Conservation (phyloP, 306 rosid genomes). For the Canavalia ensiformis region DNA sequence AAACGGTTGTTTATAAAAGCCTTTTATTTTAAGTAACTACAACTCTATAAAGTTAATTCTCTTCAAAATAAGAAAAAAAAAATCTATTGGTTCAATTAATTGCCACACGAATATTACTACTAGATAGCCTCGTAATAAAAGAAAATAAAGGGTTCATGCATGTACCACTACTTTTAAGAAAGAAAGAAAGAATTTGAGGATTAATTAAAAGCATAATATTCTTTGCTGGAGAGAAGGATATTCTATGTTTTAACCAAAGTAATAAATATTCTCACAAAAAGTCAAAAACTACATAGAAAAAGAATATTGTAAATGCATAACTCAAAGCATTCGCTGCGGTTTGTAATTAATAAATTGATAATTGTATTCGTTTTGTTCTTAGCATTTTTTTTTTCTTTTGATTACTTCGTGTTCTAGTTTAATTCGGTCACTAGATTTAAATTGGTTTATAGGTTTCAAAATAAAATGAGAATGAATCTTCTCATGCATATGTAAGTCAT, state of each 20-base stretch:
- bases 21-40: no score
- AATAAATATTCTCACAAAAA: neutral
- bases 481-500: no score
- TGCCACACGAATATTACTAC: constrained; percentile 12
- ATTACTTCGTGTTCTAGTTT: neutral
- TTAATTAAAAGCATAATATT: constrained; percentile 25
- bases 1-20: no score
- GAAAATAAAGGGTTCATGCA: neutral
- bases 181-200: neutral
- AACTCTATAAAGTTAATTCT: no score
- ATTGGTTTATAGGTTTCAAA: neutral
- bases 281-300: neutral
- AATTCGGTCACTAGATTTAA: neutral
- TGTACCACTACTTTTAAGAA: neutral
- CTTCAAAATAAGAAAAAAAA: no score
- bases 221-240: constrained; percentile 9
- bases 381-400: neutral
- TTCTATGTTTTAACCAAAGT: neutral
- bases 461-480: neutral
- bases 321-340: neutral
- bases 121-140: neutral
- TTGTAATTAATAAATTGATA: neutral
- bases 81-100: no score
- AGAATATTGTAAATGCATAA: neutral
- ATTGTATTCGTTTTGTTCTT: neutral